Evolutionary conservation across 768 basidiomycete genomes (phyloP), one percentile per base, ranked within the genome.

Genomic region (Rickenella mellea): DNA sequence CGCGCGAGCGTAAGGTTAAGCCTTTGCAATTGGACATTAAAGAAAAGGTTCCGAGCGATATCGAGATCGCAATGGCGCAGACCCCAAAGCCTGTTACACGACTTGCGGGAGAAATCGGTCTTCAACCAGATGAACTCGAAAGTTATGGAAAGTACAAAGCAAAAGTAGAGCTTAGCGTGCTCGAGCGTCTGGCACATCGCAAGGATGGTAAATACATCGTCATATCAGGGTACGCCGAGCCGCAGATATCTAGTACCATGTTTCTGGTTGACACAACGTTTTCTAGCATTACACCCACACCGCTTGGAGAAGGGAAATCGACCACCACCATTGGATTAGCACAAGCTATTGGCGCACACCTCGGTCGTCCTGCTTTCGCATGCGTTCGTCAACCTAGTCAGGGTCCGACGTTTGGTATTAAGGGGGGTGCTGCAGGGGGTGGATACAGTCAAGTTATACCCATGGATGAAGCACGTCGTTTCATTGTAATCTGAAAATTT

Each of bases 391-490:
- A 99, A 58, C 96, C 96, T 4, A 92, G 90, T 66, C 94, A 99
- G 63, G 94, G 96, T 10, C 94, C 94, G 26, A 98, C 94, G 0
- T 99, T 98, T 59, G 94, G 94, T 51, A 96, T 99, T 70, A 99
- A 99, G 64, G 94, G 94, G 51, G 96, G 94, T 53, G 94, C 94
- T 27, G 94, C 94, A 31, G 94, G 96, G 29, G 94, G 94, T 47
- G 94, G 94, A 40, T 99, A 98, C 68, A 91, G 89, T 58, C 93
- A 96, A 58, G 88, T 99, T 55, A 98, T 98, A 64, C 94, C 94
- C 30, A 97, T 98, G 94, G 94, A 97, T 55, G 94, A 97, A 68
- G 85, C 85, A 49, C 41, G 61, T 46, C 12, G 4, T 22, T 27
- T 29, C 11, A 7, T 5, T 44, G 53, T 40, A 42, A 26, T 17